Base-by-base conservation (phyloP, 805 yeast genomes). In the Candida vartiovaarae region DNA sequence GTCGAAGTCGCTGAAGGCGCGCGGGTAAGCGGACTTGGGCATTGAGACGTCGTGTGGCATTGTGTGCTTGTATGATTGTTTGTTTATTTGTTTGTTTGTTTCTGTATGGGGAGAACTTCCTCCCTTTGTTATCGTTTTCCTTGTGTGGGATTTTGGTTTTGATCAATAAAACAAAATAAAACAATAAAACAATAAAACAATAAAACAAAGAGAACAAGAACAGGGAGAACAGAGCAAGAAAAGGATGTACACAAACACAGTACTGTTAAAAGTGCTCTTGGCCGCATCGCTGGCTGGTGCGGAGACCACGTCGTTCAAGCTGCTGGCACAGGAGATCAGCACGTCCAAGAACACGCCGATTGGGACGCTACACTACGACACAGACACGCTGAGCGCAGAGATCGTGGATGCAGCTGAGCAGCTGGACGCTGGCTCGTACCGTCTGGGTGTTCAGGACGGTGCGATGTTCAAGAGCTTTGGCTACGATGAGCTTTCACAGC, bases 21-120 rank as follows among this genome's bases (percentile, higher is more conserved):
- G 37, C 1, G 60, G 56, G 41, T 54, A 54, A 6, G 60, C 58
- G 0, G 58, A 54, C 31, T 44, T 47, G 26, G 60, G 58, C 7
- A 45, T 43, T 1, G 45, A 37, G 5, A 48, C 36, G 39, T 36
- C 28, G 25, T 20, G 28, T 23, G 37, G 6, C 27, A 25, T 35
- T 35, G n/a, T 34, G 8, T 8, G 8, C 10, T 25, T 15, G 25
- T 25, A 5, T 4, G 9, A 11, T 6, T 23, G 15, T 27, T 35
- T 6, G 37, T 35, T 10, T 10, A 9, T 20, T 3, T 15, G 20
- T 15, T 15, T 15, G 20, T 15, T 15, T 15, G 20, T 15, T 15
- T 15, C 20, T 15, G 20, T 15, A 15, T 15, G 20, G 20, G 20
- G 20, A 15, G 20, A 15, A 15, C 20, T 15, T 15, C 20, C 20